These are phyloP conservation scores for Pseudogymnoascus sp. DNA, from an alignment of 2,329 filamentous ascomycete genomes.

Conservation along the genomic window DNA sequence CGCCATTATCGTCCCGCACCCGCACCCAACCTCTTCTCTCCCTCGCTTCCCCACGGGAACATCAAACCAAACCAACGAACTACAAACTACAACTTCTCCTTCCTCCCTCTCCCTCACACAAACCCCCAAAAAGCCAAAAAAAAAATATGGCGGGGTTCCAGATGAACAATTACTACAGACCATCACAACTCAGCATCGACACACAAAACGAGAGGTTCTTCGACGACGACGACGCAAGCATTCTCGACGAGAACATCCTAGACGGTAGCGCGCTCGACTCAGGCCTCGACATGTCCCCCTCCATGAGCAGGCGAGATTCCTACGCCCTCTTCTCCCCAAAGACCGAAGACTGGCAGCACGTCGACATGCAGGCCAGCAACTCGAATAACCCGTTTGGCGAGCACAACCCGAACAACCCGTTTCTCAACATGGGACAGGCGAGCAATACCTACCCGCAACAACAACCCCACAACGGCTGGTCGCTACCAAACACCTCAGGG, in stretches of 20 bases:
- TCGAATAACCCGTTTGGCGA: slow-evolving; percentile 57
- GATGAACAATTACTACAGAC: slow-evolving; percentile 19
- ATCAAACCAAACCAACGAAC: not conserved
- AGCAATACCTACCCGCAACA: slow-evolving; percentile 28
- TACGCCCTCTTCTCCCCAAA: slow-evolving; percentile 61
- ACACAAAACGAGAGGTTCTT: slow-evolving; percentile 38
- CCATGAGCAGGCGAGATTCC: slow-evolving; percentile 58
- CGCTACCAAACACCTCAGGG: slow-evolving; percentile 55
- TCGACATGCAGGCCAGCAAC: slow-evolving; percentile 56
- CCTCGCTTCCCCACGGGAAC: not conserved
- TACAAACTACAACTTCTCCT: not conserved
- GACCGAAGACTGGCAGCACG: slow-evolving; percentile 55
- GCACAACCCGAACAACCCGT: slow-evolving; percentile 53
- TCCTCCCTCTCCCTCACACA: not conserved
- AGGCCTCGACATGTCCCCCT: slow-evolving; percentile 54
- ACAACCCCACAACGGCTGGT: slow-evolving; percentile 39
- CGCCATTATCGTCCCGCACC: not conserved
- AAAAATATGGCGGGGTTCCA: slow-evolving; percentile 25
- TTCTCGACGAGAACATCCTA: slow-evolving; percentile 54
- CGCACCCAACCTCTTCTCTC: not conserved
- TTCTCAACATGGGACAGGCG: slow-evolving; percentile 35
- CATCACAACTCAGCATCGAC: slow-evolving; percentile 24
- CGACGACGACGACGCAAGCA: slow-evolving; percentile 53
- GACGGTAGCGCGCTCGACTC: slow-evolving; percentile 54
- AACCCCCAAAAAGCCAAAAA: not conserved